Evolutionary conservation across 106 monocot genomes (phyloP), one percentile per base, ranked within the genome.

Genomic region (Dendrobium officinale): DNA sequence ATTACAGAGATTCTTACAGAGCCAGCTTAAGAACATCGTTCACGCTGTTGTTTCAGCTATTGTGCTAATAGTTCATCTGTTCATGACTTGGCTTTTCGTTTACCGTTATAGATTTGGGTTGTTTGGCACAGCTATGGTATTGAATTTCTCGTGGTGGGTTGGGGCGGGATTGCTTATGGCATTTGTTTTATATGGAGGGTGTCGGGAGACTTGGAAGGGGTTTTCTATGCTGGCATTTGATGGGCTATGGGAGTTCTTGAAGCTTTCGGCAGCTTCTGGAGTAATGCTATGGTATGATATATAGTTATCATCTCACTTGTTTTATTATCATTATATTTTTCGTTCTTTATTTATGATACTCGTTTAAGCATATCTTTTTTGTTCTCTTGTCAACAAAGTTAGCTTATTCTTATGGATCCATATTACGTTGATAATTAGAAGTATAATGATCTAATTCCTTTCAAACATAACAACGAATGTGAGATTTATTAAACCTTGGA

Each of bases 141-240:
- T 90, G 70, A 84, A 86, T 61, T 79, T 90, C 74, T 88, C 90
- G 3, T 88, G 88, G 88, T 90, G 90, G 90, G 79, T 84, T 1
- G 42, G 81, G 6, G 85, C 33, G 17, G 51, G 75, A 7, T 31
- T 79, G 27, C 67, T 81, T 16, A 83, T 81, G 55, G 43, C 19
- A 10, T 90, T 88, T 55, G 83, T 90, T 24, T 5, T 79, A 0
- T 86, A 78, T 5, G 85, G 90, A 2, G 86, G 90, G 10, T 90
- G 88, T 77, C 81, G 86, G 4, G 26, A 67, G 1, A 81, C 90
- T 16, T 90, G 90, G 90, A 77, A 77, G 26, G 90, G 90, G 0
- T 82, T 90, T 79, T 90, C 90, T 24, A 48, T 88, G 73, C 88
- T 84, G 40, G 90, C 90, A 1, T 90, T 90, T 40, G 26, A 77